Conservation (phyloP, 495 filamentous ascomycete genomes). For the Astrocystis sublimbata region DNA sequence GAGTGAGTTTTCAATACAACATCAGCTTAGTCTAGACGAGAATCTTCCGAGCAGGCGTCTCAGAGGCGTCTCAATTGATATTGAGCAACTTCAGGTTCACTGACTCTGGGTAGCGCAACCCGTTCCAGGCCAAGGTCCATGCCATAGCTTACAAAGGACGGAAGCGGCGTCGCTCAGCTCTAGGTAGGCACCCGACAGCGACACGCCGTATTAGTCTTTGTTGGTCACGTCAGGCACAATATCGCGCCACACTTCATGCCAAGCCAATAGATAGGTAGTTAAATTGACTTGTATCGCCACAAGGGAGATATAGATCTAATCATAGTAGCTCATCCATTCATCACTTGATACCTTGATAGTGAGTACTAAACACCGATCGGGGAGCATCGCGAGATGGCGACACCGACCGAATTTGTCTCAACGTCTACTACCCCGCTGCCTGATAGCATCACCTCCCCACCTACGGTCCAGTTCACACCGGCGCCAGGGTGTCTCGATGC, state of each 20-base stretch:
- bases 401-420: background rate
- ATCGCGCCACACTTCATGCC: background rate
- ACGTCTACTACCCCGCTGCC: background rate
- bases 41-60: too few relatives aligned
- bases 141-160: background rate
- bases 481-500: background rate
- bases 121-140: background rate
- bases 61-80: too few relatives aligned
- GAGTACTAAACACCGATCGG: too few relatives aligned
- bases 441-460: constrained; percentile 5
- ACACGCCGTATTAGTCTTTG: background rate
- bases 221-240: background rate
- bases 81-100: background rate
- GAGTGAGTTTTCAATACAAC: too few relatives aligned
- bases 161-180: background rate
- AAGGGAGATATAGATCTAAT: background rate
- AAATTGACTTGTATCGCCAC: background rate
- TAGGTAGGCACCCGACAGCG: background rate
- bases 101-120: background rate
- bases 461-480: background rate
- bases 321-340: background rate
- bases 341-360: background rate
- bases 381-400: background rate
- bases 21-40: too few relatives aligned
- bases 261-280: background rate